phyloP scores from a whole-genome alignment of 768 basidiomycete species.

The Pulveroboletus ravenelii region DNA sequence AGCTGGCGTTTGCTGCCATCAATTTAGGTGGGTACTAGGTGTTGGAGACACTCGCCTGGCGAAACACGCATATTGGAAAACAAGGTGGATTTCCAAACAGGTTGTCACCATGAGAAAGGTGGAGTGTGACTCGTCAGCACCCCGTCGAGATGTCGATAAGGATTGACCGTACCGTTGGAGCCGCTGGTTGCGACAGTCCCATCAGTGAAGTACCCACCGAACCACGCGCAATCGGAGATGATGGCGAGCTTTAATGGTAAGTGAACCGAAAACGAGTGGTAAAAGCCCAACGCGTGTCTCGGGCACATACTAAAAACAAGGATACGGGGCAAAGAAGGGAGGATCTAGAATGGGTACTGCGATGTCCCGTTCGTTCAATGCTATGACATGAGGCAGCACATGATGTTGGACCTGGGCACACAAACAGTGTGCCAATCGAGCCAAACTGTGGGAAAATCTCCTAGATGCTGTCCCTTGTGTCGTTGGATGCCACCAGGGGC shows the following conservation, averaged over 20 bases:
- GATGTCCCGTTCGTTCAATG: neutral
- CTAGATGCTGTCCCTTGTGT: neutral
- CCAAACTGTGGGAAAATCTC: neutral
- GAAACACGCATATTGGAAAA: neutral
- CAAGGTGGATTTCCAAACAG: neutral
- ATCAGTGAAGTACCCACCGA: neutral
- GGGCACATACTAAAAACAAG: neutral
- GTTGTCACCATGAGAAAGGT: neutral
- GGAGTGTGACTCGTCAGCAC: neutral
- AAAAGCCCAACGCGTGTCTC: neutral
- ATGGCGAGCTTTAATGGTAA: neutral
- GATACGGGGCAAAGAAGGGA: neutral
- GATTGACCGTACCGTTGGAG: conserved; percentile 9
- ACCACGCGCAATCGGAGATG: neutral
- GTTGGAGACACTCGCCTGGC: neutral
- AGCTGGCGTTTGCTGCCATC: neutral
- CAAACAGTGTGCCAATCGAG: neutral
- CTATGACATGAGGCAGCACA: neutral
- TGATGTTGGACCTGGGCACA: neutral
- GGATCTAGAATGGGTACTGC: too few species aligned
- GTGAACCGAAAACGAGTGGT: neutral
- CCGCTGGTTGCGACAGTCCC: neutral
- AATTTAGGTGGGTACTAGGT: neutral
- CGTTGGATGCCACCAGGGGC: neutral
- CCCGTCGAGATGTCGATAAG: conserved; percentile 3